Evolutionary conservation across 352 stramenopile species (phyloP), one percentile per base, ranked within the genome.

Genomic region (Saprolegnia diclina): DNA sequence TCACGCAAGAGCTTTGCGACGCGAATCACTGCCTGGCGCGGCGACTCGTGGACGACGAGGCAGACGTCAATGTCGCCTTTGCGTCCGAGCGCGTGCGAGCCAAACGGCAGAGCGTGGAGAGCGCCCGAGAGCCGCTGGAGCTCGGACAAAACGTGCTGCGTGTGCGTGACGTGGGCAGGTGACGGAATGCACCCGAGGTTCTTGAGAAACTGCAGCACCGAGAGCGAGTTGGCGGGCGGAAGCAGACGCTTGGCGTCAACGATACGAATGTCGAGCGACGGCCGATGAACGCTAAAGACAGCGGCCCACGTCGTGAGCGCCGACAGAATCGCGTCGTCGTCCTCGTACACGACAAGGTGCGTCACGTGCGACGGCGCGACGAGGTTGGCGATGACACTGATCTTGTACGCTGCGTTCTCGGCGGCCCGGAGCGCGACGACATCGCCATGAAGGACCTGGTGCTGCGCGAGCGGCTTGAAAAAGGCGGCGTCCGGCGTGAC

Each of bases 71-170:
- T 18, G 44, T 65, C 57, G 44, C 37, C 48, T 11, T n/a, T 11
- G n/a, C 57, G 57, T 6, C 24, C 19, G n/a, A 65, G 57, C 38
- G 57, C 57, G 48, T 53, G 54, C 57, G 57, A 65, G n/a, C 57
- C 57, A 54, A 65, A 65, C 10, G 57, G 57, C 0, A 13, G 11
- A 6, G 54, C 40, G 22, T 21, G 32, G 13, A 5, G 13, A 6
- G 56, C 2, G 13, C 40, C 21, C 9, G 26, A 14, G 18, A 21
- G 35, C 10, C 7, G 5, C 7, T 19, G 6, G 0, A 65, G 19
- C 18, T 65, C 38, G 5, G 21, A 14, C 18, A 65, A 4, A 21
- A 65, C 21, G 11, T n/a, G 0, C 7, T 65, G 26, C 19, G 40
- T 38, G 38, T 16, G 35, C 10, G 14, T 13, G 0, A 21, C 1